phyloP scores from a whole-genome alignment of 495 filamentous ascomycete genomes.

The Echria macrotheca region DNA sequence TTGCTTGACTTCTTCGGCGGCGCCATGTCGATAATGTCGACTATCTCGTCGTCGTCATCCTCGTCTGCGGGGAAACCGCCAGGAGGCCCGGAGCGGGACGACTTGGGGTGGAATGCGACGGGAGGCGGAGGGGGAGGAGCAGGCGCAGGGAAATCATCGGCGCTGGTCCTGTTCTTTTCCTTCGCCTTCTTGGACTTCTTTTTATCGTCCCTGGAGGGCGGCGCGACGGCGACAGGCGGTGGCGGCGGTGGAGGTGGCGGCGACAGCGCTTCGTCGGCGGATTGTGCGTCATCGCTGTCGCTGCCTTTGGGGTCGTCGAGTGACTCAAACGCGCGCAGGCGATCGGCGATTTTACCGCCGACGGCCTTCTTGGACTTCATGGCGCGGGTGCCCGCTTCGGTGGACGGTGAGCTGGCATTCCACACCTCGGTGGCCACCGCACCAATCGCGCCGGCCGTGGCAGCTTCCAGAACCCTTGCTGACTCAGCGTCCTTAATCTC shows the following conservation, averaged over 20 bases:
- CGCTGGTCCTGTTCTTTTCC: constrained; percentile 14
- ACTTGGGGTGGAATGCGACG: constrained; percentile 3
- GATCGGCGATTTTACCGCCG: constrained; percentile 46
- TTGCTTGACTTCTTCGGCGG: constrained; percentile 34
- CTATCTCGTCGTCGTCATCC: constrained; percentile 39
- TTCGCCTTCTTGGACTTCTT: constrained; percentile 27
- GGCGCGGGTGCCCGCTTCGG: constrained; percentile 27
- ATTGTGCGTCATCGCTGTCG: constrained; percentile 29
- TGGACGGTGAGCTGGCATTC: constrained; percentile 31
- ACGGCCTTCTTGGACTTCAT: constrained; percentile 40
- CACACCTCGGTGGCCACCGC: constrained; percentile 24
- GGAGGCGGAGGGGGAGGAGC: constrained; percentile 18
- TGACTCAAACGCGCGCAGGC: constrained; percentile 48
- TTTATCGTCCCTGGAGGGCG: constrained; percentile 19
- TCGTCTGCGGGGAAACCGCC: constrained; percentile 44
- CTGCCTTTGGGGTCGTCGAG: constrained; percentile 34
- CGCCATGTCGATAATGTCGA: constrained; percentile 43
- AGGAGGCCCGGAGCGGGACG: constrained; percentile 42
- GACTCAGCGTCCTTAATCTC: constrained; percentile 39
- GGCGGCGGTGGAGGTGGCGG: constrained; percentile 16
- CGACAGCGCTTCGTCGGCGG: constrained; percentile 2
- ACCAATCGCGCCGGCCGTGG: constrained; percentile 18
- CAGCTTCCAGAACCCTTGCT: constrained; percentile 35
- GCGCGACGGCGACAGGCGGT: constrained; percentile 14
- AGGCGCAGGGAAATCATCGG: constrained; percentile 14